Evolutionary conservation across 441 rosid genomes (phyloP).

Genomic region (Arabidopsis lyrata): DNA sequence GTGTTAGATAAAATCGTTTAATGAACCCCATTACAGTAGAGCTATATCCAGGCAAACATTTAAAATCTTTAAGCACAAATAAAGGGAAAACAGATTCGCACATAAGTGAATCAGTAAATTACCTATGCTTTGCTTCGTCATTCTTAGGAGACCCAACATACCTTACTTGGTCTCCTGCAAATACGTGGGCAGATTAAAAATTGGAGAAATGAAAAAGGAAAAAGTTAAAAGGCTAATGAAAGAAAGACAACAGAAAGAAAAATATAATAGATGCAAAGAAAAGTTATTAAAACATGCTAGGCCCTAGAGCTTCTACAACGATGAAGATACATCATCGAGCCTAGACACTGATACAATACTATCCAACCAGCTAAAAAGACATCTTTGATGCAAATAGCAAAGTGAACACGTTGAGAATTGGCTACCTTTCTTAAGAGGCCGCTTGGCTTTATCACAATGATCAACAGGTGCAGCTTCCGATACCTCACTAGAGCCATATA

Average conservation of each 20-base stretch:
- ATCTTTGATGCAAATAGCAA: slow-evolving; percentile 31
- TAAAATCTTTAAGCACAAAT: slow-evolving; percentile 16
- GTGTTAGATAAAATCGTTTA: slow-evolving; percentile 6
- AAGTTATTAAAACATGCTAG: slow-evolving; percentile 7
- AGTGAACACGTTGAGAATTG: slow-evolving; percentile 12
- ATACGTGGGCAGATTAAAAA: slow-evolving; percentile 21
- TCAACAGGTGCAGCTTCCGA: slow-evolving; percentile 62
- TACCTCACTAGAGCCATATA: slow-evolving; percentile 57
- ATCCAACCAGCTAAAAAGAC: slow-evolving; percentile 20
- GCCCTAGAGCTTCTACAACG: slow-evolving; percentile 25
- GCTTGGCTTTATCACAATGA: slow-evolving; percentile 56
- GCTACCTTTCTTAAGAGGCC: slow-evolving; percentile 76
- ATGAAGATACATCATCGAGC: slow-evolving; percentile 19
- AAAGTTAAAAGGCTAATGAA: slow-evolving; percentile 8
- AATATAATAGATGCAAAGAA: background rate
- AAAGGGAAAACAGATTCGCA: slow-evolving; percentile 16
- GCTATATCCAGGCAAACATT: slow-evolving; percentile 2
- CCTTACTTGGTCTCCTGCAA: slow-evolving; percentile 90
- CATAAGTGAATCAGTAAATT: slow-evolving; percentile 24
- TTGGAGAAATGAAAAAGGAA: slow-evolving; percentile 22
- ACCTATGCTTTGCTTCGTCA: slow-evolving; percentile 74
- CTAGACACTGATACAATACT: slow-evolving; percentile 28
- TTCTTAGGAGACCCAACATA: slow-evolving; percentile 70
- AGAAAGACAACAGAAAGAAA: slow-evolving; percentile 10
- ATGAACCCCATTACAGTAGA: slow-evolving; percentile 20